Conservation (phyloP, 2,329 filamentous ascomycete species). For the Xylaria sp. region DNA sequence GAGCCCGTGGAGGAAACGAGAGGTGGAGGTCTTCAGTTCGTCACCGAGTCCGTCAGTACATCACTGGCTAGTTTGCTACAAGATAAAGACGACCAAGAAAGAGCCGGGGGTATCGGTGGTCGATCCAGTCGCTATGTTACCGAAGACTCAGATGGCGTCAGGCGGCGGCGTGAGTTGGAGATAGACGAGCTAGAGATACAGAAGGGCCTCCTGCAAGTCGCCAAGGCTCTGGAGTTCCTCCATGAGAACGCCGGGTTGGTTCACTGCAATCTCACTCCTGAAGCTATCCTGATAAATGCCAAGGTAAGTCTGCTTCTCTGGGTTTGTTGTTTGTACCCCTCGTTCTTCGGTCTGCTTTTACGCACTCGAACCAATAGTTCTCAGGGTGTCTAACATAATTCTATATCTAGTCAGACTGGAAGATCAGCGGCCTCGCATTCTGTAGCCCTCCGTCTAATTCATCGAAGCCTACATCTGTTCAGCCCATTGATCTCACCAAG, state of each 20-base stretch:
- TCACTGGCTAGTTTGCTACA: slow-evolving; percentile 76
- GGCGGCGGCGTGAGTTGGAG: slow-evolving; percentile 74
- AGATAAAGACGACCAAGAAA: slow-evolving; percentile 86
- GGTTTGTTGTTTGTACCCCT: neutral
- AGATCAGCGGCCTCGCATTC: slow-evolving; percentile 91
- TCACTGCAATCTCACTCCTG: slow-evolving; percentile 90
- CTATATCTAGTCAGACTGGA: slow-evolving; percentile 77
- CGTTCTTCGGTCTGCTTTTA: neutral
- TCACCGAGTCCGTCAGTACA: slow-evolving; percentile 83
- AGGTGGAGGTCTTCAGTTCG: slow-evolving; percentile 88
- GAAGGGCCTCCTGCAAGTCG: slow-evolving; percentile 88
- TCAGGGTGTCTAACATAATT: slow-evolving; percentile 27
- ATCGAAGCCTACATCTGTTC: slow-evolving; percentile 67
- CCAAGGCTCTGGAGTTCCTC: slow-evolving; percentile 89
- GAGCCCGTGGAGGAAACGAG: slow-evolving; percentile 95
- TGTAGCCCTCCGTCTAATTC: slow-evolving; percentile 74
- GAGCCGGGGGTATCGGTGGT: slow-evolving; percentile 60
- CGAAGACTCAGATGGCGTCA: slow-evolving; percentile 69
- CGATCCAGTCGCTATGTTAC: slow-evolving; percentile 74
- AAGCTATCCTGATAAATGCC: slow-evolving; percentile 87
- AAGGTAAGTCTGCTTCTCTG: slow-evolving; percentile 54
- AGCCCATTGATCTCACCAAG: slow-evolving; percentile 76
- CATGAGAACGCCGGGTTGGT: slow-evolving; percentile 93
- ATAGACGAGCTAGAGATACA: slow-evolving; percentile 97
- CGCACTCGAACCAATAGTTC: neutral